Base-by-base conservation (phyloP, 1,139 yeast genomes). In the Blastobotrys ciferrii region DNA sequence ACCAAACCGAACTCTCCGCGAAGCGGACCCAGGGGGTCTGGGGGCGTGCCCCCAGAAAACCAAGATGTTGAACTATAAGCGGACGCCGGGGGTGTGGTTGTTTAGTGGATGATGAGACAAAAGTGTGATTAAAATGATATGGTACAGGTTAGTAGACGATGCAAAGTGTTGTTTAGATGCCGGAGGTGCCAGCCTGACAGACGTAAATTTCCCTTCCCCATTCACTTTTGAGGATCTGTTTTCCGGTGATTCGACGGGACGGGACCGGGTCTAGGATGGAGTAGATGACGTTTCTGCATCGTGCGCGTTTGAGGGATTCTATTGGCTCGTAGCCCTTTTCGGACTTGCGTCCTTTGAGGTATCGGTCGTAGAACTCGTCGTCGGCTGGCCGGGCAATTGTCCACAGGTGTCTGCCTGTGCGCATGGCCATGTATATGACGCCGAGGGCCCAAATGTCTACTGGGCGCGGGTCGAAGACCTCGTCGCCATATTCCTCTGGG, bases 401-500 rank as follows among this genome's bases (percentile, higher is more conserved):
- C 98, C 98, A 91, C 51, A 91, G 69, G 62, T 89, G 96, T 47
- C 96, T 76, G 2, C 97, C 98, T 0, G 96, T 86, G 62, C 96
- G 76, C 98, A 91, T 91, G 3, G 96, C 96, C 96, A 91, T 87
- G 67, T 91, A 91, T 42, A 91, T 87, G n/a, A 91, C 95, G 47
- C 97, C 98, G 67, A 95, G 84, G 0, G 97, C 84, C 98, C 98
- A 91, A 43, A 91, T 82, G 67, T 91, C 98, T 7, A 89, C 94
- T 15, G 91, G 80, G 46, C 97, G 71, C 3, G 97, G 92, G 64
- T 91, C 97, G 66, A 88, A 91, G 57, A 81, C 82, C 35, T 75
- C 71, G 46, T 76, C 78, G 1, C 76, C 75, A 63, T 82, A 91
- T 65, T 88, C 96, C 67, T 91, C 98, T 0, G 98, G 98, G 0